A percentile compares a stretch with the other conserved stretches of the same genome.
phyloP scores from a whole-genome alignment of 73 alveolate species.

The Stentor coeruleus region DNA sequence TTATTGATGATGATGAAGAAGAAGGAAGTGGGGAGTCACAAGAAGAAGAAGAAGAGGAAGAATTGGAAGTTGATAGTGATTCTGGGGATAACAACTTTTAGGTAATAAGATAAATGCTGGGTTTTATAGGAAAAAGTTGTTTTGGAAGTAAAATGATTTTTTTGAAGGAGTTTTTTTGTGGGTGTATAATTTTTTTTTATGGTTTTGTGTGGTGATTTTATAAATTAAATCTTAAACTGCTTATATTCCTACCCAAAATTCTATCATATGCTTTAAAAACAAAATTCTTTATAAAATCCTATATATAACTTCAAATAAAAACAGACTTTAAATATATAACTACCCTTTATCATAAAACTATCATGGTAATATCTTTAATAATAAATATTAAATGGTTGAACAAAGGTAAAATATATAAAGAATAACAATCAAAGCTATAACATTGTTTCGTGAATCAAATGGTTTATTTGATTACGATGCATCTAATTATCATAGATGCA shows the following conservation, averaged over 20 bases:
- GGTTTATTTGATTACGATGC: background rate
- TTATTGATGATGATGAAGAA: slow-evolving; percentile 47
- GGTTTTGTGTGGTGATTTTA: too few species aligned
- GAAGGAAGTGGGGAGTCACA: slow-evolving; percentile 52
- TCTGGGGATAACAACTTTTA: slow-evolving; percentile 47
- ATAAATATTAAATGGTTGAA: background rate
- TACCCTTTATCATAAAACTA: background rate
- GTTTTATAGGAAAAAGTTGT: too few species aligned
- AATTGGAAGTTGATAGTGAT: slow-evolving; percentile 34
- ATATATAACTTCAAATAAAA: too few species aligned
- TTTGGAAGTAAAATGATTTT: too few species aligned
- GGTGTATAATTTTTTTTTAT: too few species aligned
- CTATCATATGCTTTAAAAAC: too few species aligned
- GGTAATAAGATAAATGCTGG: too few species aligned
- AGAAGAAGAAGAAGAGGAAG: slow-evolving; percentile 39
- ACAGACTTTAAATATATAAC: background rate
- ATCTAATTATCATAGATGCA: background rate
- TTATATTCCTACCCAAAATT: too few species aligned
- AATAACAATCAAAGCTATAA: too few species aligned
- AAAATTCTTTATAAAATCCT: too few species aligned
- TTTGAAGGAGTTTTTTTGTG: too few species aligned
- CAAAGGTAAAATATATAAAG: background rate
- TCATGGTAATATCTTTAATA: background rate
- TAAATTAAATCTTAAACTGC: too few species aligned
- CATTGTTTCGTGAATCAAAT: background rate